A percentile compares a stretch with the other conserved stretches of the same genome.
These are phyloP conservation scores for Metarhizium robertsii DNA, from an alignment of 2,329 filamentous ascomycete genomes.

Conservation along the genomic window DNA sequence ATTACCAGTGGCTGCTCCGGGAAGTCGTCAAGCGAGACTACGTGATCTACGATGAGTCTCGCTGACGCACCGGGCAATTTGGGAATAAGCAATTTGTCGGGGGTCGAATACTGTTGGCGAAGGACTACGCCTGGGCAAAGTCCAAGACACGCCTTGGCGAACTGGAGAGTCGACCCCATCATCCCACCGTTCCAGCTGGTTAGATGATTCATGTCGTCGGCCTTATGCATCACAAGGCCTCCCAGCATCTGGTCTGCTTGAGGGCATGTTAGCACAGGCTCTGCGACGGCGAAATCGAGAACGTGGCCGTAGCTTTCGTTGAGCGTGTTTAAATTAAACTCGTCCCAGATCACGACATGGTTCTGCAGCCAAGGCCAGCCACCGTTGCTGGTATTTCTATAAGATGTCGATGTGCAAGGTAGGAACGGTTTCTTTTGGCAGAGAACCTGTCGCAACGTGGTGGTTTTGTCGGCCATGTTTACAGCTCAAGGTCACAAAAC, in stretches of 20 bases:
- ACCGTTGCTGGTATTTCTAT: no score
- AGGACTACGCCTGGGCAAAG: not conserved
- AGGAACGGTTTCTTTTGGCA: no score
- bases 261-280: not conserved
- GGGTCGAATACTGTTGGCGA: not conserved
- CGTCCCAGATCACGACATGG: not conserved
- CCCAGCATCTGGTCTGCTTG: not conserved
- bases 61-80: not conserved
- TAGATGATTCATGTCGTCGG: not conserved
- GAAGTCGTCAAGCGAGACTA: not conserved
- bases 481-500: no score
- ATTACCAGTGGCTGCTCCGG: no score
- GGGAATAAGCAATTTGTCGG: not conserved
- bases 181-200: not conserved
- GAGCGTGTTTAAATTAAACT: not conserved
- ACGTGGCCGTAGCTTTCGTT: not conserved
- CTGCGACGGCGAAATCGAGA: not conserved
- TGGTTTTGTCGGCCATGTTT: no score
- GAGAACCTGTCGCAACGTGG: no score
- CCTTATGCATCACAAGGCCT: not conserved
- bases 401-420: no score
- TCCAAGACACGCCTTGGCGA: not conserved
- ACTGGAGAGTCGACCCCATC: not conserved
- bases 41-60: not conserved
- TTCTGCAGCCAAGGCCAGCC: no score